phyloP scores from a whole-genome alignment of 2,329 filamentous ascomycete species.

The Shiraia sp. region DNA sequence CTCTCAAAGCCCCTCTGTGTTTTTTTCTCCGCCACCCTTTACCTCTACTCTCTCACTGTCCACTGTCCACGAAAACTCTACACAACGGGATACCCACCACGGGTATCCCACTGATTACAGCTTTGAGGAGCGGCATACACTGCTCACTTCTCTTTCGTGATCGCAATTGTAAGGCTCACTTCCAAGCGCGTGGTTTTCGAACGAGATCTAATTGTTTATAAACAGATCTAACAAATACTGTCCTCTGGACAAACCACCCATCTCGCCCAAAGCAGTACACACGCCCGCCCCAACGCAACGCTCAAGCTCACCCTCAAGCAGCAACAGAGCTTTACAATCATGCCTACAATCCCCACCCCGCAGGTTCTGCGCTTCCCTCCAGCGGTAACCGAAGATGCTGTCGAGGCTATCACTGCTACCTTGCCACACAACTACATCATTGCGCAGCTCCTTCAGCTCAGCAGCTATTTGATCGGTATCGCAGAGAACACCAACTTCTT shows the following conservation, averaged over 20 bases:
- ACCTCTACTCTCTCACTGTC: constrained; percentile 1
- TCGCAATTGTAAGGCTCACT: too few relatives aligned
- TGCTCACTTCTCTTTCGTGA: constrained; percentile 1
- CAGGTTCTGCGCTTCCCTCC: constrained; percentile 14
- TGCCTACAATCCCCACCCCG: neutral
- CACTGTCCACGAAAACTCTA: constrained; percentile 13
- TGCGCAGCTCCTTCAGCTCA: constrained; percentile 21
- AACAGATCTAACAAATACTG: too few relatives aligned
- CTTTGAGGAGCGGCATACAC: constrained; percentile 4
- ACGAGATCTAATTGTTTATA: too few relatives aligned
- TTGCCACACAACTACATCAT: constrained; percentile 20
- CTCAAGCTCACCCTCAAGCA: too few relatives aligned
- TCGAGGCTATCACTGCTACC: constrained; percentile 7
- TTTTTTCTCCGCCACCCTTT: neutral
- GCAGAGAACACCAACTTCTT: constrained; percentile 13
- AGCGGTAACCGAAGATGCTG: constrained; percentile 18
- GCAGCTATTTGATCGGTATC: constrained; percentile 14
- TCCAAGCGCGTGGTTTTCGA: too few relatives aligned
- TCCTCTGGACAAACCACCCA: too few relatives aligned
- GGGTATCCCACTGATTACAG: constrained; percentile 20
- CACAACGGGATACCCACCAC: too few relatives aligned
- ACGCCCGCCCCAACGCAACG: too few relatives aligned
- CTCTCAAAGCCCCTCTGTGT: too few relatives aligned
- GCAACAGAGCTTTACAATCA: too few relatives aligned
- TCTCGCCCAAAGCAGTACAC: too few relatives aligned